Percentiles rank a stretch among this genome's conserved stretches.
Evolutionary conservation across 202 grass and related monocot genomes (phyloP).

Genomic region (Dendrocalamus latiflorus): DNA sequence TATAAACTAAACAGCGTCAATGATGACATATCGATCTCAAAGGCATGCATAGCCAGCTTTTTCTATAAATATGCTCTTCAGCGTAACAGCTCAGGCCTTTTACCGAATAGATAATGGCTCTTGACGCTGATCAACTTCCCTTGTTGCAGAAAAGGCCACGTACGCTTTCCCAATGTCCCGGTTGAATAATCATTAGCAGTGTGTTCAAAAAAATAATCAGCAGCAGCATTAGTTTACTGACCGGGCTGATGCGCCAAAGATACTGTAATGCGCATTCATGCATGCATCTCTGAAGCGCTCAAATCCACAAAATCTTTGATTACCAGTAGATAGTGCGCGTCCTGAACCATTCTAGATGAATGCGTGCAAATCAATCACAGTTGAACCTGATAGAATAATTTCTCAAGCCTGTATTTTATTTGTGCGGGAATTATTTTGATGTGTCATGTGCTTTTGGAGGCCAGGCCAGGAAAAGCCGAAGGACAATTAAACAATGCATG

Average conservation of each 20-base stretch:
- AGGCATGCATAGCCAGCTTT: not conserved
- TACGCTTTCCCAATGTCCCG: not conserved
- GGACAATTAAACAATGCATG: too few relatives aligned
- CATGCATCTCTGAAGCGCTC: not conserved
- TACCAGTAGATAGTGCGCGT: conserved; percentile 3
- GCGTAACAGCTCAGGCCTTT: not conserved
- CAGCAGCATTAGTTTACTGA: conserved; percentile 17
- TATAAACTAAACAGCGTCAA: not conserved
- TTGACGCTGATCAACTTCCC: conserved; percentile 16
- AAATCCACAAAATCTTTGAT: conserved; percentile 37
- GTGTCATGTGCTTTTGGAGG: not conserved
- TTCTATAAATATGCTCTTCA: not conserved
- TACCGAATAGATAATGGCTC: conserved; percentile 5
- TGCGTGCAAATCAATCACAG: not conserved
- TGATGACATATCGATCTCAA: conserved; percentile 18
- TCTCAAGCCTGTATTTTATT: not conserved
- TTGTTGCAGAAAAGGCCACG: conserved; percentile 30
- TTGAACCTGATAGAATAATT: not conserved
- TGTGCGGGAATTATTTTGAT: not conserved
- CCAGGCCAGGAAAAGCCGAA: too few relatives aligned
- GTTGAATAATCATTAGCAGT: conserved; percentile 26
- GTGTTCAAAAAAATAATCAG: too few relatives aligned
- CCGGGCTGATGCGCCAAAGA: not conserved
- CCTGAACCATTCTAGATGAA: not conserved
- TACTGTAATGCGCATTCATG: not conserved